These are phyloP conservation scores for Hypericum perforatum DNA, from an alignment of 345 rosid genomes.

Conservation along the genomic window DNA sequence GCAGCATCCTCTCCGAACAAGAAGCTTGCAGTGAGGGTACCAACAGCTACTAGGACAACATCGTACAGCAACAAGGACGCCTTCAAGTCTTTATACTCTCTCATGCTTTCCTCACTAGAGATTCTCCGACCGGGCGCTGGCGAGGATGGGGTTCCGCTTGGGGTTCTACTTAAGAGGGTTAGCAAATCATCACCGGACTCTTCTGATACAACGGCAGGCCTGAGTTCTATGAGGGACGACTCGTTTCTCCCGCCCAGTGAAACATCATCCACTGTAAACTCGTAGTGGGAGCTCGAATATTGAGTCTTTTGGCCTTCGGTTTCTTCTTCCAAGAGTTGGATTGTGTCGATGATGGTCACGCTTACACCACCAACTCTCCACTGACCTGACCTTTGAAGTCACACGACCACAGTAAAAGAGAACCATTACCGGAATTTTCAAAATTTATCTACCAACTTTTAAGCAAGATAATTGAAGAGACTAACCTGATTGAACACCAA, in stretches of 20 bases:
- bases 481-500: slow-evolving; percentile 75
- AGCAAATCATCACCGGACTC: slow-evolving; percentile 27
- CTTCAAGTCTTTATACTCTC: slow-evolving; percentile 69
- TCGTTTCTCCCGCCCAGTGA: slow-evolving; percentile 65
- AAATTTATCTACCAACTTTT: too few species aligned
- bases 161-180: slow-evolving; percentile 19
- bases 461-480: slow-evolving; percentile 1
- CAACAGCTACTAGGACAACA: slow-evolving; percentile 34
- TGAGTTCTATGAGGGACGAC: slow-evolving; percentile 61
- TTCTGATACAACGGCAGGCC: slow-evolving; percentile 36
- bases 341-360: slow-evolving; percentile 28
- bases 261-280: slow-evolving; percentile 52
- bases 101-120: slow-evolving; percentile 73
- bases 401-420: slow-evolving; percentile 1
- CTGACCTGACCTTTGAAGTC: slow-evolving; percentile 54
- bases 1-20: slow-evolving; percentile 39
- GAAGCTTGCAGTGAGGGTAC: slow-evolving; percentile 34
- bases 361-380: slow-evolving; percentile 68
- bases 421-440: slow-evolving; percentile 1
- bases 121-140: slow-evolving; percentile 6
- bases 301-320: slow-evolving; percentile 11
- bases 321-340: slow-evolving; percentile 18
- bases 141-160: slow-evolving; percentile 15
- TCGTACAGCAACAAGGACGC: slow-evolving; percentile 53
- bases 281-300: slow-evolving; percentile 30